Base-by-base conservation (phyloP, 306 rosid species). In the Trifolium pratense region DNA sequence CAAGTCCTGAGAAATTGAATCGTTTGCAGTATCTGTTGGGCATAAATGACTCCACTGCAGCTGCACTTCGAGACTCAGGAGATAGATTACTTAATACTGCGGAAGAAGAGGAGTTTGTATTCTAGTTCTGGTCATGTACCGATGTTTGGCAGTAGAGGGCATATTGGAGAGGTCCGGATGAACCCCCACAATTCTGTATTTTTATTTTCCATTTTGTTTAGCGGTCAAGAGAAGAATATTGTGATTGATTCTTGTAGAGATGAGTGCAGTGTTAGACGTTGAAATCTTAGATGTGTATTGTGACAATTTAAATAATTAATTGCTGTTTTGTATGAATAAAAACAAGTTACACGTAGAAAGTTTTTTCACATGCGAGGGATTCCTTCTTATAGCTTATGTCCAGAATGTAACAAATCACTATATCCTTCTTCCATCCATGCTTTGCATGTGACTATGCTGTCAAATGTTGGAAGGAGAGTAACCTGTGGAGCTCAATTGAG, bases 11-110 rank as follows among this genome's bases (percentile, higher is more conserved):
- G 70, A 94, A 90, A 71, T 81, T 86, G 78, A 76, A 83, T 71
- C 97, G 97, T 15, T 75, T 94, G 87, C 97, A 91, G 82, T 90
- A 81, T 81, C 89, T 94, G 70, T 71, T 94, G 79, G 99, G 93
- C 79, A 91, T 94, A 79, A 84, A 62, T 62, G 99, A 94, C 65
- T 80, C 97, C 7, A 82, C 85, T 13, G 97, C 97, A 3, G 84
- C 86, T 68, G 72, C 96, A 9, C 91, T 94, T 21, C 62, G 64
- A 55, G 96, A 94, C 71, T 77, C 51, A 63, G 96, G 93, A 52
- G 97, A 91, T 81, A 75, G 86, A 77, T 80, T 85, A 48, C 76
- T 72, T 31, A 9, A 90, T 66, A 74, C 79, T 2, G 86, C 86
- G 1, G 99, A 86, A 84, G 98, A 91, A 81, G 97, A 91, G 69